Percentiles rank a stretch among this genome's conserved stretches.
These are phyloP conservation scores for Yamadazyma aaseri DNA, from an alignment of 1,139 yeast genomes.

Conservation along the genomic window DNA sequence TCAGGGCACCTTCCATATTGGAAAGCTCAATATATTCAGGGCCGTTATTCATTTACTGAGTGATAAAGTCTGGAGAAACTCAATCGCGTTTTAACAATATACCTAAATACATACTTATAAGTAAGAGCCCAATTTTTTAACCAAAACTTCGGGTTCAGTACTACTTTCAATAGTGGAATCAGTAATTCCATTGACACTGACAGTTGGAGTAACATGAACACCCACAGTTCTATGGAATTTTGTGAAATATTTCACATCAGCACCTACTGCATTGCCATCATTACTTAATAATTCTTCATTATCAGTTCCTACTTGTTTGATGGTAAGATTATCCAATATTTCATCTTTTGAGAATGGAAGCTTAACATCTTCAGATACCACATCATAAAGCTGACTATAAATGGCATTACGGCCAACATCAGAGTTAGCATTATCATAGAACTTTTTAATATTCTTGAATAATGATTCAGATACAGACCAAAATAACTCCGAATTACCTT, in stretches of 20 bases:
- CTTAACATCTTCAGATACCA: constrained; percentile 40
- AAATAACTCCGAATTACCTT: constrained; percentile 39
- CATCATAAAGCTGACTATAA: constrained; percentile 52
- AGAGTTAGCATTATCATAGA: constrained; percentile 62
- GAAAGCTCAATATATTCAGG: constrained; percentile 15
- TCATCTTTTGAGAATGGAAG: constrained; percentile 38
- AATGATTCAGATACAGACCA: constrained; percentile 62
- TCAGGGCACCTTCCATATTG: constrained; percentile 2
- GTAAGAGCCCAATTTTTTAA: constrained; percentile 25
- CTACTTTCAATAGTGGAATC: constrained; percentile 40
- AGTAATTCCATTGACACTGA: constrained; percentile 65
- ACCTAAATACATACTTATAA: constrained; percentile 9
- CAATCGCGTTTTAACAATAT: background rate
- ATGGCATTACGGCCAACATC: constrained; percentile 56
- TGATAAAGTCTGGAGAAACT: background rate
- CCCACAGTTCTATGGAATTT: constrained; percentile 74
- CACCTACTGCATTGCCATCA: constrained; percentile 56
- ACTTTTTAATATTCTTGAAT: constrained; percentile 51
- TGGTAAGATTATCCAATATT: constrained; percentile 32
- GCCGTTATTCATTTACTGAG: background rate
- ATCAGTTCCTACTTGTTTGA: constrained; percentile 18
- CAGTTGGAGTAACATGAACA: constrained; percentile 85
- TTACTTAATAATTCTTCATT: constrained; percentile 38
- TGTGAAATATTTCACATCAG: constrained; percentile 72
- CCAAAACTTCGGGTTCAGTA: constrained; percentile 30